Percentiles rank a stretch among this genome's conserved stretches.
These are phyloP conservation scores for Biancaea sappan DNA, from an alignment of 306 rosid genomes.

Conservation along the genomic window DNA sequence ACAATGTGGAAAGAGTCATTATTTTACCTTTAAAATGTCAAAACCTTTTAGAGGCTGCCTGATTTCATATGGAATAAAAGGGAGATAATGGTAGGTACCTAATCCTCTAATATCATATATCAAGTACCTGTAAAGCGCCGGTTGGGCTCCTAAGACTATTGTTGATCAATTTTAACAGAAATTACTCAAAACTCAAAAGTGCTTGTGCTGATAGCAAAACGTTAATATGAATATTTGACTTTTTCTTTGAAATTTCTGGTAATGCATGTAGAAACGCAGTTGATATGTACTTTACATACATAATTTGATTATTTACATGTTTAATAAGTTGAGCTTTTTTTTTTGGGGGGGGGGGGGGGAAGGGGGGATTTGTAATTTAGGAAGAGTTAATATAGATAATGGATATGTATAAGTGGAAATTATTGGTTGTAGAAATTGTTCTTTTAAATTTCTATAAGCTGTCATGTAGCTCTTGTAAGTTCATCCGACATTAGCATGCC, in stretches of 20 bases:
- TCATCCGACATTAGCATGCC: conserved; percentile 2
- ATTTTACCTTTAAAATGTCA: conserved; percentile 16
- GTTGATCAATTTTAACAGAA: conserved; percentile 23
- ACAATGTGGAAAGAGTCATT: conserved; percentile 5
- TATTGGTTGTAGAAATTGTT: conserved; percentile 1
- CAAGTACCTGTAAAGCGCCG: not conserved
- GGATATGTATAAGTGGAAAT: not conserved
- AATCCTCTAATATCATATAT: conserved; percentile 3
- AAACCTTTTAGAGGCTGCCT: conserved; percentile 20
- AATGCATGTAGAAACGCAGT: conserved; percentile 7
- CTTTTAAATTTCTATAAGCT: conserved; percentile 3
- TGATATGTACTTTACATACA: not conserved
- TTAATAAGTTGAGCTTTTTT: not conserved
- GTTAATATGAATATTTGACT: conserved; percentile 14
- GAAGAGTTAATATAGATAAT: not conserved
- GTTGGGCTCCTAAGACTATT: not conserved
- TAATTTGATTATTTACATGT: conserved; percentile 1
- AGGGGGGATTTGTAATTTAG: not conserved
- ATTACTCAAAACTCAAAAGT: conserved; percentile 6
- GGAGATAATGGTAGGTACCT: conserved; percentile 25
- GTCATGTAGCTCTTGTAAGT: not conserved
- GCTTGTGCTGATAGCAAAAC: conserved; percentile 15
- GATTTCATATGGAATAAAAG: conserved; percentile 30
- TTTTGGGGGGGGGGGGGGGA: conserved; percentile 2
- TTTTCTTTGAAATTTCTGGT: not conserved